Evolutionary conservation across 768 basidiomycete genomes (phyloP).

Genomic region (Mycena amicta): DNA sequence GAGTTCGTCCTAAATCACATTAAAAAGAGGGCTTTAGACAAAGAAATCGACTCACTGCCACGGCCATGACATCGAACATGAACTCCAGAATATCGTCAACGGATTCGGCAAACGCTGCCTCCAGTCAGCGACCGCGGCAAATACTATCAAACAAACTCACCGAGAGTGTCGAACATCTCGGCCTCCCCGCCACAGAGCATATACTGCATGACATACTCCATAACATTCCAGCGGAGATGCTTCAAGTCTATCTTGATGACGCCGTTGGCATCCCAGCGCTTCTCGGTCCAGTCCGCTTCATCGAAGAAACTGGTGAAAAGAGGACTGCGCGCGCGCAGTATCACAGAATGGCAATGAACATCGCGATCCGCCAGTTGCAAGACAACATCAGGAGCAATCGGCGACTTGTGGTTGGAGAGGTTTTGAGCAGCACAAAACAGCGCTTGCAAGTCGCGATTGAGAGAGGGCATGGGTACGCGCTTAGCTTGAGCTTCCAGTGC

Average conservation of each 20-base stretch:
- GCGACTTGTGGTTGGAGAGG: slow-evolving; percentile 20
- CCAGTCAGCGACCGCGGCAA: slow-evolving; percentile 4
- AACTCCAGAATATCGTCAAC: slow-evolving; percentile 83
- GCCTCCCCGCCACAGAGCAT: slow-evolving; percentile 72
- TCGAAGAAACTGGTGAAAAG: slow-evolving; percentile 87
- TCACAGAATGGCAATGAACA: slow-evolving; percentile 66
- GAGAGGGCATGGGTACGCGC: slow-evolving; percentile 47
- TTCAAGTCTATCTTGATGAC: slow-evolving; percentile 65
- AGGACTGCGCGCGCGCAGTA: slow-evolving; percentile 81
- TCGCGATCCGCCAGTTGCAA: slow-evolving; percentile 68
- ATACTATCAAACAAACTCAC: slow-evolving; percentile 41
- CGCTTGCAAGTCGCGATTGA: slow-evolving; percentile 50
- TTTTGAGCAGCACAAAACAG: slow-evolving; percentile 49
- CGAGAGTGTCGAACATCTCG: slow-evolving; percentile 72
- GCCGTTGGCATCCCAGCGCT: slow-evolving; percentile 56
- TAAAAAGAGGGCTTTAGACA: too few relatives aligned
- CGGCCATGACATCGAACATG: slow-evolving; percentile 83
- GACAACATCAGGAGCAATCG: slow-evolving; percentile 65
- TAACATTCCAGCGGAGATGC: slow-evolving; percentile 73
- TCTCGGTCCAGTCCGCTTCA: slow-evolving; percentile 77
- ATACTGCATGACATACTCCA: slow-evolving; percentile 75
- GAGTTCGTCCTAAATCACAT: slow-evolving; percentile 69
- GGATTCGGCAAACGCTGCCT: slow-evolving; percentile 59
- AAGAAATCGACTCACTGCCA: slow-evolving; percentile 70
- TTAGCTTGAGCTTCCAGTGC: slow-evolving; percentile 68